phyloP scores from a whole-genome alignment of 768 basidiomycete species.

The Boletus reticuloceps region DNA sequence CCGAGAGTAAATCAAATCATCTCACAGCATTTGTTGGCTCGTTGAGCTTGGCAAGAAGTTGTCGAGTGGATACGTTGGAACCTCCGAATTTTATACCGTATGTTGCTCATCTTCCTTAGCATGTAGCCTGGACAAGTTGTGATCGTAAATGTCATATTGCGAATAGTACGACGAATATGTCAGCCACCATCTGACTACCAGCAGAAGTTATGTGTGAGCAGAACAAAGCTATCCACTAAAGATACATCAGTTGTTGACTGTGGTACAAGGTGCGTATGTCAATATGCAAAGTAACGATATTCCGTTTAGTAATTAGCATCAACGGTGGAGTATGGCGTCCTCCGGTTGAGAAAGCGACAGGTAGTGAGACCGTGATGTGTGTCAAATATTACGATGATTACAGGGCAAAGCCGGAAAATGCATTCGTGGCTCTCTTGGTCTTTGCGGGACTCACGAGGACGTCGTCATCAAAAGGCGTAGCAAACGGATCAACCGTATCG shows the following conservation, averaged over 20 bases:
- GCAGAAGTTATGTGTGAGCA: neutral
- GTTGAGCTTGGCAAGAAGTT: slow-evolving; percentile 1
- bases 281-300: slow-evolving; percentile 9
- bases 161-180: no score
- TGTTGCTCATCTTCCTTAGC: no score
- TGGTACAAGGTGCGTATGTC: neutral
- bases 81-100: neutral
- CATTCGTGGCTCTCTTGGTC: slow-evolving; percentile 52
- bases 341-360: no score
- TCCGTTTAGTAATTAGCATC: slow-evolving; percentile 9
- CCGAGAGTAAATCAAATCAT: slow-evolving; percentile 27
- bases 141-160: neutral
- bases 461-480: slow-evolving; percentile 80
- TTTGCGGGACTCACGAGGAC: slow-evolving; percentile 33
- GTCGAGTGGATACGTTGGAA: neutral
- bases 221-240: slow-evolving; percentile 16
- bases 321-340: slow-evolving; percentile 6
- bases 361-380: no score
- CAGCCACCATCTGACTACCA: neutral
- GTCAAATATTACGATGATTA: slow-evolving; percentile 31
- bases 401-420: slow-evolving; percentile 41
- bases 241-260: slow-evolving; percentile 21
- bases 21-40: slow-evolving; percentile 20
- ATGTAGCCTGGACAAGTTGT: no score
- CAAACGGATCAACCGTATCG: slow-evolving; percentile 51